Percentiles rank a stretch among this genome's conserved stretches.
These are phyloP conservation scores for Sporisorium exsertum DNA, from an alignment of 1,284 basidiomycete species.

Conservation along the genomic window DNA sequence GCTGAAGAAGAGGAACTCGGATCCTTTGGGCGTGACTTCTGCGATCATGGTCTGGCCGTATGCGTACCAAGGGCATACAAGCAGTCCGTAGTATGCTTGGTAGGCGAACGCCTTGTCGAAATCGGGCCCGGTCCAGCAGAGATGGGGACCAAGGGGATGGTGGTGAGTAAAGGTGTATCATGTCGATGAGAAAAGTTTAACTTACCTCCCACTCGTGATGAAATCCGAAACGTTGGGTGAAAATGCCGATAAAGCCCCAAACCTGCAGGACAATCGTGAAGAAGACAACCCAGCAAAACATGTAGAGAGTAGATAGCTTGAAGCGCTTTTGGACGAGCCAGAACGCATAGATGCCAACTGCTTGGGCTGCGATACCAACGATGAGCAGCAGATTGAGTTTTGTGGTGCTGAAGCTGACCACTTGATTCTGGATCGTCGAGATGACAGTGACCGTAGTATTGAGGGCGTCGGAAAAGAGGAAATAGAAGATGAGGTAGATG, in stretches of 20 bases:
- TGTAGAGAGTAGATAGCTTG: conserved; percentile 76
- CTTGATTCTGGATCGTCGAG: conserved; percentile 81
- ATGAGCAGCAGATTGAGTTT: conserved; percentile 78
- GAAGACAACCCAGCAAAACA: conserved; percentile 81
- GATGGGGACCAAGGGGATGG: neutral
- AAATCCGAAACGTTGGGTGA: conserved; percentile 78
- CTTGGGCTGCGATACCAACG: conserved; percentile 81
- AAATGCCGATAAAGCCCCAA: conserved; percentile 88
- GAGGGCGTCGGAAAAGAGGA: conserved; percentile 82
- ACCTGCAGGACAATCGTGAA: conserved; percentile 81
- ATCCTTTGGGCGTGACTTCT: conserved; percentile 78
- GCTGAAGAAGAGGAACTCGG: conserved; percentile 78
- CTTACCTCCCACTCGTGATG: conserved; percentile 39
- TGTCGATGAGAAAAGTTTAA: neutral
- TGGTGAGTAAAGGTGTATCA: neutral
- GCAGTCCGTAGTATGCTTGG: conserved; percentile 65
- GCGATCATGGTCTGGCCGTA: conserved; percentile 87
- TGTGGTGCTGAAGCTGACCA: conserved; percentile 79
- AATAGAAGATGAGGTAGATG: conserved; percentile 76
- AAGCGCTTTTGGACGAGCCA: conserved; percentile 84
- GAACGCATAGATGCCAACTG: conserved; percentile 75
- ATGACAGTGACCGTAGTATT: conserved; percentile 84
- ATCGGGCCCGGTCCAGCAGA: neutral
- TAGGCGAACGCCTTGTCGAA: conserved; percentile 1
- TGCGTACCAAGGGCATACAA: conserved; percentile 88